phyloP scores from a whole-genome alignment of 192 early-diverging fungal species.

The Umbelopsis vinacea region DNA sequence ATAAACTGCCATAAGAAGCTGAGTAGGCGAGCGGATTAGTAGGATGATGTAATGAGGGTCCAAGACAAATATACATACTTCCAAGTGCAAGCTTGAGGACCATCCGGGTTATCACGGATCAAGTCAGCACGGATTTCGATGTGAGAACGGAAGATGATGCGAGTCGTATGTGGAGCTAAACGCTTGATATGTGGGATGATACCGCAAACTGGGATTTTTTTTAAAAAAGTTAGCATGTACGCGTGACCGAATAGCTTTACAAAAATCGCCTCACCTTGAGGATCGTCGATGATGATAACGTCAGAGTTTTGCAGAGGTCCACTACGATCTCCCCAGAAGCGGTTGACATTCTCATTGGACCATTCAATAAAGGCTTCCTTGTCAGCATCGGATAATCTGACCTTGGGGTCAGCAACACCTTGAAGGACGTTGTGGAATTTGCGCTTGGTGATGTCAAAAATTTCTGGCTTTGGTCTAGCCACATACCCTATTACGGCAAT shows the following conservation, averaged over 20 bases:
- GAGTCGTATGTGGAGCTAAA: conserved; percentile 62
- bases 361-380: conserved; percentile 64
- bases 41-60: not conserved
- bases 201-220: conserved; percentile 54
- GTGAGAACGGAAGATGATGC: conserved; percentile 83
- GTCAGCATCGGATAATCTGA: conserved; percentile 63
- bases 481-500: conserved; percentile 64
- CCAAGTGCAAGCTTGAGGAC: conserved; percentile 79
- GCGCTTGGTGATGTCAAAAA: conserved; percentile 88
- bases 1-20: conserved; percentile 77
- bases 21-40: not conserved
- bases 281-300: conserved; percentile 89
- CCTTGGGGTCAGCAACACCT: conserved; percentile 64
- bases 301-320: conserved; percentile 71
- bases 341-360: conserved; percentile 71
- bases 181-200: conserved; percentile 80
- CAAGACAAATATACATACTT: conserved; percentile 28
- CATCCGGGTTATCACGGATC: conserved; percentile 53
- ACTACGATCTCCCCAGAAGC: conserved; percentile 72
- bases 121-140: conserved; percentile 83
- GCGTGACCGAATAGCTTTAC: too few species aligned
- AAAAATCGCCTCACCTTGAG: conserved; percentile 55
- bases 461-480: conserved; percentile 79
- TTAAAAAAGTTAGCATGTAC: too few species aligned
- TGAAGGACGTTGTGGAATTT: conserved; percentile 90